Evolutionary conservation across 140 eudicot species (phyloP).

Genomic region (Erigeron philadelphicus): DNA sequence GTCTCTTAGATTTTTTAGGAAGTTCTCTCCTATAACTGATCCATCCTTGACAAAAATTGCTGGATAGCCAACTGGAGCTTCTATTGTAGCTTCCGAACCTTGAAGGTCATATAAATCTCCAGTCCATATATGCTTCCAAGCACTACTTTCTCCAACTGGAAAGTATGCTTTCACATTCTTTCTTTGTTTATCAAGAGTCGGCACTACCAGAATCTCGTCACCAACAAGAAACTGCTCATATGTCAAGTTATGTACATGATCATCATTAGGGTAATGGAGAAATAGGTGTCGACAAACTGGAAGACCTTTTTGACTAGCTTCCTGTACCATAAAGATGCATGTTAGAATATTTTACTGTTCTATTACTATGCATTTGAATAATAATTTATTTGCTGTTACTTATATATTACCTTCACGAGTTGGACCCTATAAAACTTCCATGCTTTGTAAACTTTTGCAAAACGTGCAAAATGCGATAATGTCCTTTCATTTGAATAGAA

Average conservation of each 20-base stretch:
- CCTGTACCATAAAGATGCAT: conserved; percentile 39
- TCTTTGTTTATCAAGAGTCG: conserved; percentile 80
- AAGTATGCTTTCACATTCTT: conserved; percentile 71
- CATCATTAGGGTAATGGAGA: conserved; percentile 90
- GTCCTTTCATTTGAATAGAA: conserved; percentile 81
- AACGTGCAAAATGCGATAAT: conserved; percentile 75
- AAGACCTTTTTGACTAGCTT: conserved; percentile 83
- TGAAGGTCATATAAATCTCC: conserved; percentile 49
- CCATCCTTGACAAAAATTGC: conserved; percentile 79
- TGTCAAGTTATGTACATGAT: conserved; percentile 63
- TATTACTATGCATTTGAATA: neutral
- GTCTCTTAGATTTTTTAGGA: conserved; percentile 54
- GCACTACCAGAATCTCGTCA: conserved; percentile 80
- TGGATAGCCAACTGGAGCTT: conserved; percentile 86
- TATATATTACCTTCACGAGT: conserved; percentile 62
- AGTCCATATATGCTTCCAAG: conserved; percentile 92
- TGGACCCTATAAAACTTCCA: conserved; percentile 92
- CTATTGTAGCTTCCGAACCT: conserved; percentile 69
- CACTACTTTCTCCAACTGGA: conserved; percentile 66
- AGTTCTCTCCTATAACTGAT: conserved; percentile 66
- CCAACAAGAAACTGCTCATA: conserved; percentile 93
- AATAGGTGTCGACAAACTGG: conserved; percentile 94
- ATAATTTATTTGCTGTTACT: conserved; percentile 5
- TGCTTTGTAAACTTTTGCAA: conserved; percentile 90
- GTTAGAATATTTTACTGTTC: conserved; percentile 17